A percentile compares a stretch with the other conserved stretches of the same genome.
phyloP scores from a whole-genome alignment of 108 stramenopile genomes.

The Discostella pseudostelligera region DNA sequence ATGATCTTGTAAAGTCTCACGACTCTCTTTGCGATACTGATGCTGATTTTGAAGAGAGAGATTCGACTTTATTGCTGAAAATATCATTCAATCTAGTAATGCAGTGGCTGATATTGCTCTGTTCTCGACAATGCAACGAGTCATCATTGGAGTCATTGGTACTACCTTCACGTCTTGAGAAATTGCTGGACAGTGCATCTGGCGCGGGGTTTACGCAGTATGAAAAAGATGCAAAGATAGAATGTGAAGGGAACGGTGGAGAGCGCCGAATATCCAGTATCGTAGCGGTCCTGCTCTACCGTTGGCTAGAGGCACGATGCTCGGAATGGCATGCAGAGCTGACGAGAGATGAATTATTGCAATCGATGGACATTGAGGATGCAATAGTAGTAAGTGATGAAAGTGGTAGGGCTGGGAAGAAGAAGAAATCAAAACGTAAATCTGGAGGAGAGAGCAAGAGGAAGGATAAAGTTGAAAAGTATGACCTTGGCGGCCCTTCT shows the following conservation, averaged over 20 bases:
- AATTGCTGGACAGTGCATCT: constrained; percentile 26
- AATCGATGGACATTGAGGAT: constrained; percentile 27
- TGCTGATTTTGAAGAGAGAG: not conserved
- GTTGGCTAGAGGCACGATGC: constrained; percentile 62
- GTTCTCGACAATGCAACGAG: constrained; percentile 20
- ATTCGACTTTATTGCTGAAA: constrained; percentile 11
- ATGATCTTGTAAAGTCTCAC: constrained; percentile 3
- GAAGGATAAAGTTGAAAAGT: constrained; percentile 47
- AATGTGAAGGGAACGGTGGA: constrained; percentile 46
- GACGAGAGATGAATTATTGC: constrained; percentile 63
- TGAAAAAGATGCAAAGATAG: not conserved
- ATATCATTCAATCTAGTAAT: constrained; percentile 18
- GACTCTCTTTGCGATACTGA: constrained; percentile 6
- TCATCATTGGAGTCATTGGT: constrained; percentile 5
- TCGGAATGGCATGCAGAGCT: constrained; percentile 78
- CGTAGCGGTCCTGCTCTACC: constrained; percentile 60
- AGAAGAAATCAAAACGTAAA: constrained; percentile 45
- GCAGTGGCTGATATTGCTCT: constrained; percentile 37
- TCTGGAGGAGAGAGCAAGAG: constrained; percentile 12
- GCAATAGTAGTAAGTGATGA: constrained; percentile 10
- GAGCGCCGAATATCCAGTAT: constrained; percentile 57
- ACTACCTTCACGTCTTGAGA: constrained; percentile 22
- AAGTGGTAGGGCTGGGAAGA: constrained; percentile 21
- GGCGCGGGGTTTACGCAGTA: not conserved
- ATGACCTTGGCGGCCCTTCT: constrained; percentile 4